Evolutionary conservation across 371 early-diverging fungal genomes (phyloP), one percentile per base, ranked within the genome.

Genomic region (Mycotypha africana): DNA sequence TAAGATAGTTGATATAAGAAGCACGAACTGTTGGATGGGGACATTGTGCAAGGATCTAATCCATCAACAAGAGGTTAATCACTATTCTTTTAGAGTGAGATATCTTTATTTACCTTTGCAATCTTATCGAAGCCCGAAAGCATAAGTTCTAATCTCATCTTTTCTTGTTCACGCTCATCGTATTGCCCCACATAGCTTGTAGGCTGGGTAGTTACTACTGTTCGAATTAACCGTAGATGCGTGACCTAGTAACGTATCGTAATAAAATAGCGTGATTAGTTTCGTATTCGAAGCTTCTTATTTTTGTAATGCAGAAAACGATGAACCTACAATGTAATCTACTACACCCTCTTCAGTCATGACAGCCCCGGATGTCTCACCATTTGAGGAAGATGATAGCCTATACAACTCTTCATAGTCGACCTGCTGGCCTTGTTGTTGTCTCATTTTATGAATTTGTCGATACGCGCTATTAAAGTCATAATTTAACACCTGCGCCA

Each of bases 1-100:
- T 58, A 3, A 72, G 37, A 36, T 67, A 71, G 11, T 62, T 54
- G 4, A 67, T 66, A 31, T 72, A 72, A 0, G 68, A 61, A 23
- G 52, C 65, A 33, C 69, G 71, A 15, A 84, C 57, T n/a, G 74
- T 76, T 4, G 82, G 81, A 62, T 77, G 79, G 32, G 81, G 84
- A 32, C 76, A 75, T 32, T 65, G 67, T 9, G 70, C 67, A 33
- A 84, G 56, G 22, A 65, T 52, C 58, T 69, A 51, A 11, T 34
- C 17, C n/a, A n/a, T n/a, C n/a, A n/a, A n/a, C n/a, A n/a, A n/a
- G n/a, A n/a, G n/a, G n/a, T n/a, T n/a, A n/a, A n/a, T n/a, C n/a
- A n/a, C n/a, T n/a, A n/a, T n/a, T n/a, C n/a, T n/a, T n/a, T n/a
- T n/a, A n/a, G n/a, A n/a, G n/a, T n/a, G n/a, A n/a, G n/a, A 34